Base-by-base conservation (phyloP, 768 basidiomycete species). In the Phanerochaete sordida region DNA sequence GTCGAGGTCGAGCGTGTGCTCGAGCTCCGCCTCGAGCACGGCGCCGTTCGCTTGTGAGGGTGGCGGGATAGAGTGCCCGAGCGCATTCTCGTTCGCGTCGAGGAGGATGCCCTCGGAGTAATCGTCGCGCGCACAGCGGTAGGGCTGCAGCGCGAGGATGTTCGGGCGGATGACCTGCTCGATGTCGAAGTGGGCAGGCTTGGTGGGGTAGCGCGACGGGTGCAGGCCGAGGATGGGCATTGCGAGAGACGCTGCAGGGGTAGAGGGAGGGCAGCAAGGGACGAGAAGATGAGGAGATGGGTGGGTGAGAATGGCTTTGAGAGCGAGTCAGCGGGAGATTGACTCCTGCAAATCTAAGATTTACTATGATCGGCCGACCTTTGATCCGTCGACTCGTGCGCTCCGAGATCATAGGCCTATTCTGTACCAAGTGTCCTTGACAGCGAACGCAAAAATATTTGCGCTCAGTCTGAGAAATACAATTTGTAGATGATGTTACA, bases 81-180 rank as follows among this genome's bases (percentile, higher is more conserved):
- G 80, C 0, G 96, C 84, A 71, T 99, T 98, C 77, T 99, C 97
- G 74, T 99, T 99, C 15, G 97, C 97, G 66, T 99, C 97, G 23
- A 99, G 84, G 27, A 99, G 84, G 67, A 98, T 88, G 24, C 95
- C 95, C 2, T 84, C 77, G 50, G 87, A 85, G 75, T 97, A 99
- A 76, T 99, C 96, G 68, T 99, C 96, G 49, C 97, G 81, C 0
- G 97, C 97, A 67, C 95, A 98, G 30, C 95, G 87, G 74, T 99
- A 98, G 0, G 97, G 97, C 50, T 87, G 86, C 15, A 99, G 79
- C 0, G 91, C 76, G 50, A 97, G 88, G 68, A 99, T 95, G 69
- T 98, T 99, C 1, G 93, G 89, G n/a, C 95, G 83, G 65, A 98
- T 90, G 57, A 91, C 89, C 33, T 77, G 73, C 74, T 91, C 87